These are phyloP conservation scores for Ustilago crameri DNA, from an alignment of 1,284 basidiomycete genomes.

Conservation along the genomic window DNA sequence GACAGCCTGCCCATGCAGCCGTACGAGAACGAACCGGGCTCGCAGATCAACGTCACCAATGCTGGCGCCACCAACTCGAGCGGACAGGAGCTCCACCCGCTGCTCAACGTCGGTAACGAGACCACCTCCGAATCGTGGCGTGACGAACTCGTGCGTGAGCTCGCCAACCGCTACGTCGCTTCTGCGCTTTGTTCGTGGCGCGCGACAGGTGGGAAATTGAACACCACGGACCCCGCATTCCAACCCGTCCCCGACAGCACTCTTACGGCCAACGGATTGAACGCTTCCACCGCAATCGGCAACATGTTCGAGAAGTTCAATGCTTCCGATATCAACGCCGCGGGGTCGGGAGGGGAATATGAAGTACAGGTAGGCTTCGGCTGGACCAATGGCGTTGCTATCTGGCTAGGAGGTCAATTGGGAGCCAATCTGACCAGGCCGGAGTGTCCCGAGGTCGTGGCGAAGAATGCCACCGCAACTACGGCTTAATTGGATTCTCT, in stretches of 20 bases:
- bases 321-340: constrained; percentile 79
- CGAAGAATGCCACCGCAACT: constrained; percentile 10
- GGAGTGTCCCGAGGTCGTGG: constrained; percentile 33
- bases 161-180: constrained; percentile 83
- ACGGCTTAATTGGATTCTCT: too few species aligned
- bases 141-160: constrained; percentile 75
- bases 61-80: constrained; percentile 72
- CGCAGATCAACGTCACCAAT: constrained; percentile 70
- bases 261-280: constrained; percentile 51
- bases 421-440: constrained; percentile 47
- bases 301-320: constrained; percentile 80
- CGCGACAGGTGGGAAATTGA: constrained; percentile 75
- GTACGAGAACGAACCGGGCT: constrained; percentile 64
- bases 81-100: constrained; percentile 69
- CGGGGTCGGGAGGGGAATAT: constrained; percentile 80
- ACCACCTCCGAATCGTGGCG: constrained; percentile 76
- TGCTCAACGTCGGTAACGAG: constrained; percentile 79
- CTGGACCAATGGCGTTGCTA: constrained; percentile 49
- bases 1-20: constrained; percentile 77
- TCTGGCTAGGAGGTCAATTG: constrained; percentile 42
- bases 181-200: constrained; percentile 89
- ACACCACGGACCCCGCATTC: constrained; percentile 78
- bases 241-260: constrained; percentile 29
- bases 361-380: constrained; percentile 74
- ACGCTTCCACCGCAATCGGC: constrained; percentile 39